These are phyloP conservation scores for Fonsecaea nubica DNA, from an alignment of 2,329 filamentous ascomycete genomes.

Conservation along the genomic window DNA sequence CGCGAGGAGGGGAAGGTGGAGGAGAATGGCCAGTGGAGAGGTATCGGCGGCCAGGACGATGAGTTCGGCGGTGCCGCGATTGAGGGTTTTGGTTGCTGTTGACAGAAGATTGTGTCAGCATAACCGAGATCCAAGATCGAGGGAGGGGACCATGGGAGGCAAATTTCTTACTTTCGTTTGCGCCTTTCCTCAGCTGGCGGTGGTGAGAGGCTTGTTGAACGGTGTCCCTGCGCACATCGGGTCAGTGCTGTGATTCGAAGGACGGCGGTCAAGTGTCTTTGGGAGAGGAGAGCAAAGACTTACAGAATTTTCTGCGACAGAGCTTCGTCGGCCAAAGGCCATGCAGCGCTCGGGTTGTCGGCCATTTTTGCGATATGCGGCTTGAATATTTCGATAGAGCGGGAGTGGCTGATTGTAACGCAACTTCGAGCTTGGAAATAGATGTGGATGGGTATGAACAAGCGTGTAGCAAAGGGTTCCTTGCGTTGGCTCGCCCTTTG, in stretches of 20 bases:
- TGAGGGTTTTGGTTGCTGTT: slow-evolving; percentile 79
- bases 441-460: background rate
- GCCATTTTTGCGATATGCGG: slow-evolving; percentile 31
- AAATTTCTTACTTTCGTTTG: slow-evolving; percentile 68
- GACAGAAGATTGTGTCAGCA: slow-evolving; percentile 2
- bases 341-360: slow-evolving; percentile 54
- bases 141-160: background rate
- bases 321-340: slow-evolving; percentile 74
- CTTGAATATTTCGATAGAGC: background rate
- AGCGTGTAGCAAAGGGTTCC: slow-evolving; percentile 49
- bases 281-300: slow-evolving; percentile 60
- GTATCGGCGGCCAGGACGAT: slow-evolving; percentile 90
- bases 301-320: slow-evolving; percentile 81
- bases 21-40: slow-evolving; percentile 81
- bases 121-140: background rate
- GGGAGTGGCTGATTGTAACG: background rate
- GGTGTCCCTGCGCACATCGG: slow-evolving; percentile 58
- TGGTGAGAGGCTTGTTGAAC: slow-evolving; percentile 70
- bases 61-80: slow-evolving; percentile 88
- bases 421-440: background rate
- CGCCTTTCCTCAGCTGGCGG: slow-evolving; percentile 82
- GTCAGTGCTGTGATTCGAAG: slow-evolving; percentile 39
- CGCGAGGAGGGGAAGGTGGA: slow-evolving; percentile 86
- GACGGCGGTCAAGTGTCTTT: slow-evolving; percentile 61
- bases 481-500: slow-evolving; percentile 54